Conservation (phyloP, 2,329 filamentous ascomycete genomes). For the Aspergillus sp. region DNA sequence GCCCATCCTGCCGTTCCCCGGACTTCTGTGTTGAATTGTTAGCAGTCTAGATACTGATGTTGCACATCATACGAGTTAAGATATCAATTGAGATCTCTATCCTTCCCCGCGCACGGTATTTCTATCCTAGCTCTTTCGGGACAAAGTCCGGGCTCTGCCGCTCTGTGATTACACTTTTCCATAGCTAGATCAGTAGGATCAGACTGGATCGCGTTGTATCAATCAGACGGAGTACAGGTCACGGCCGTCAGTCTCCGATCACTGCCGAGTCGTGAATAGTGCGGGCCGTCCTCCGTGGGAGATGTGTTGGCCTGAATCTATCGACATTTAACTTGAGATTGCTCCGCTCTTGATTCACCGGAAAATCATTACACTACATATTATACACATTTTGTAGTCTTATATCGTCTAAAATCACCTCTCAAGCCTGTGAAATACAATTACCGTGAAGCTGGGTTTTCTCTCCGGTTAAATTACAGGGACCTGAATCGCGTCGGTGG, state of each 20-base stretch:
- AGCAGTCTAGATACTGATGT: neutral
- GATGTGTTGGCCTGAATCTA: neutral
- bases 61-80: neutral
- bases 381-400: too few species aligned
- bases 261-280: neutral
- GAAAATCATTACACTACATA: too few species aligned
- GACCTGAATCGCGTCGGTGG: neutral
- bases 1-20: constrained; percentile 10
- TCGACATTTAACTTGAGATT: neutral
- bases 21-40: neutral
- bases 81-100: neutral
- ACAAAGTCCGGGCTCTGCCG: neutral
- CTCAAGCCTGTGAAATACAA: too few species aligned
- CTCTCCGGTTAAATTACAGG: neutral
- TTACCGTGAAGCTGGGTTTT: too few species aligned
- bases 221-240: neutral
- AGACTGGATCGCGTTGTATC: neutral
- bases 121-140: too few species aligned
- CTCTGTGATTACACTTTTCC: neutral
- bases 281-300: neutral
- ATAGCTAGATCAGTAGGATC: neutral
- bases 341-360: too few species aligned
- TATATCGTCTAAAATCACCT: too few species aligned
- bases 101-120: neutral
- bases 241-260: neutral